Base-by-base conservation (phyloP, 2,329 filamentous ascomycete genomes). In the Diaporthe sp. region DNA sequence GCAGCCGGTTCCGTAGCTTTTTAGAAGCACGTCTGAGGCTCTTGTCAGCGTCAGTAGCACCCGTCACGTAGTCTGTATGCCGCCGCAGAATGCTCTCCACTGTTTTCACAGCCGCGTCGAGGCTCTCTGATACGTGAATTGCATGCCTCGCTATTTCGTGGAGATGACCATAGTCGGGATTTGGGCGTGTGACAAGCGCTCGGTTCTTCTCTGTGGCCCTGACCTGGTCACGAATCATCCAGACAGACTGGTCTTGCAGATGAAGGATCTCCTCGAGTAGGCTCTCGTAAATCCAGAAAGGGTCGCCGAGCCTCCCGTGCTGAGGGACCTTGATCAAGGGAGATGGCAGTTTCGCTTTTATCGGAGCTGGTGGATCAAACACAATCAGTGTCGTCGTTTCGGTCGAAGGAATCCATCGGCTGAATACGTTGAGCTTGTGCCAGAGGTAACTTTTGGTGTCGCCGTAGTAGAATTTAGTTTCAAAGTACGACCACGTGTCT, bases 141-240 rank as follows among this genome's bases (percentile, higher is more conserved):
- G 83, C 83, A 62, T 89, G 87, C 1, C 87, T 78, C 0, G 86
- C 82, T 0, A 86, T 81, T 31, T 88, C 84, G 67, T 88, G 86
- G 2, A 88, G 77, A 1, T 61, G 68, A 5, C 78, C 71, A 44
- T 85, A 87, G 39, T 84, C 75, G 0, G 85, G 83, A 0, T 75
- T 75, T 6, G 55, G 68, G 4, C 73, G 65, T 1, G 22, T 62
- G 7, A 49, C 53, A 2, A 28, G 39, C 53, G 39, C 44, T n/a
- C 53, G 51, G 46, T 75, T 49, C 49, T 42, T 42, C 22, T 87
- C 86, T 2, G 82, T 81, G 0, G 3, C 65, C 4, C 87, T 79
- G 2, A 88, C 82, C 0, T 77, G 77, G 44, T 83, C 74, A 0
- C 86, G 81, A 2, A 86, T 80, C 0, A 76, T 75, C 87, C 87